phyloP scores from a whole-genome alignment of 257 asterid genomes.

The Jacaranda copaia region DNA sequence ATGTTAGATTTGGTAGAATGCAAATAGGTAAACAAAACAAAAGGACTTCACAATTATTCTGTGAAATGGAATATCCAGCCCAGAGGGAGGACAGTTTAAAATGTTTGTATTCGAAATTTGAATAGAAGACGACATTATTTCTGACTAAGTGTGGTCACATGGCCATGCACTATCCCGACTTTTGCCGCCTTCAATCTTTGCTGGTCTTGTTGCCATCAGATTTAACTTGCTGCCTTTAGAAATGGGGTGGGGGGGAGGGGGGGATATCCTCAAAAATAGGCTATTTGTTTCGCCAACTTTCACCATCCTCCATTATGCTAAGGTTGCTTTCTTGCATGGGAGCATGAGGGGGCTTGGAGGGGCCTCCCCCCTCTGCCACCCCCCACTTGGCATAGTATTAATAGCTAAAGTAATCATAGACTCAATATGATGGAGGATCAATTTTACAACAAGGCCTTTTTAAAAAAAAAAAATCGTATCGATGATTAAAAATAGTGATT shows the following conservation, averaged over 20 bases:
- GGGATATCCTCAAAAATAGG: neutral
- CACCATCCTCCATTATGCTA: neutral
- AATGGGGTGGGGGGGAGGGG: neutral
- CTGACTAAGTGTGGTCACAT: slow-evolving; percentile 16
- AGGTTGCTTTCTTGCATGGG: neutral
- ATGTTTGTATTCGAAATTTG: slow-evolving; percentile 36
- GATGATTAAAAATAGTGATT: too few relatives aligned
- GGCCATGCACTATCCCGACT: slow-evolving; percentile 24
- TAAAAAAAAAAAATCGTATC: too few relatives aligned
- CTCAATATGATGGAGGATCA: too few relatives aligned
- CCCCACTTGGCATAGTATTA: neutral
- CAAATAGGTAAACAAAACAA: neutral
- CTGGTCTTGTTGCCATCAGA: slow-evolving; percentile 19
- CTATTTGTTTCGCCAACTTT: neutral
- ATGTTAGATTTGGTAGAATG: neutral
- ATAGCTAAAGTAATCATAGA: neutral
- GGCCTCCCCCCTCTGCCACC: neutral
- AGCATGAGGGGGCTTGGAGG: neutral
- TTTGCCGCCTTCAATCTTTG: neutral
- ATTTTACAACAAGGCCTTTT: too few relatives aligned
- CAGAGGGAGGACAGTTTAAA: slow-evolving; percentile 2
- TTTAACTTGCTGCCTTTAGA: slow-evolving; percentile 23
- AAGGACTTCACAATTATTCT: neutral
- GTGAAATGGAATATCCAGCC: slow-evolving; percentile 22
- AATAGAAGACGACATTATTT: slow-evolving; percentile 11